Percentiles rank a stretch among this genome's conserved stretches.
Evolutionary conservation across 129 eudicot genomes (phyloP).

Genomic region (Erigeron canadensis): DNA sequence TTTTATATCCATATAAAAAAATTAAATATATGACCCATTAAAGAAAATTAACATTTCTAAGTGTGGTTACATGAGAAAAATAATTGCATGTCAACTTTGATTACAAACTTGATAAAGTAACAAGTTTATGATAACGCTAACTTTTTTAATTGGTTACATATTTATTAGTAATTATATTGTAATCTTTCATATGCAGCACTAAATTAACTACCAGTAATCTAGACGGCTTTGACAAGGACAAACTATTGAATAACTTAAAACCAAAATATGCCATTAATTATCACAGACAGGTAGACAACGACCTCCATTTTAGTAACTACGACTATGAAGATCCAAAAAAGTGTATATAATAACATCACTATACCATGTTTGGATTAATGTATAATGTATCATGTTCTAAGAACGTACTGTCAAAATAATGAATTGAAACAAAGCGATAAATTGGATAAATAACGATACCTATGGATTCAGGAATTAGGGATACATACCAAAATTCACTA

Average conservation of each 20-base stretch:
- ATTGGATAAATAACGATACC: background rate
- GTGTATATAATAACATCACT: background rate
- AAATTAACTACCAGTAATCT: background rate
- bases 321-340: constrained; percentile 13
- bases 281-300: constrained; percentile 28
- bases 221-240: constrained; percentile 36
- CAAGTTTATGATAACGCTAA: too few relatives aligned
- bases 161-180: too few relatives aligned
- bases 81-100: too few relatives aligned
- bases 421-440: background rate
- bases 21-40: too few relatives aligned
- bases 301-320: background rate
- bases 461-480: background rate
- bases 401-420: background rate
- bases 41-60: too few relatives aligned
- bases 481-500: background rate
- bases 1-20: too few relatives aligned
- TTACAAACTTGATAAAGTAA: too few relatives aligned
- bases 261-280: constrained; percentile 21
- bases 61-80: too few relatives aligned
- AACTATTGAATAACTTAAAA: constrained; percentile 11
- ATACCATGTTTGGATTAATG: too few relatives aligned
- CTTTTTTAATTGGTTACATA: too few relatives aligned
- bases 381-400: background rate
- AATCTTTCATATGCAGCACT: background rate